phyloP scores from a whole-genome alignment of 441 rosid species.

The Raphanus hybrid region DNA sequence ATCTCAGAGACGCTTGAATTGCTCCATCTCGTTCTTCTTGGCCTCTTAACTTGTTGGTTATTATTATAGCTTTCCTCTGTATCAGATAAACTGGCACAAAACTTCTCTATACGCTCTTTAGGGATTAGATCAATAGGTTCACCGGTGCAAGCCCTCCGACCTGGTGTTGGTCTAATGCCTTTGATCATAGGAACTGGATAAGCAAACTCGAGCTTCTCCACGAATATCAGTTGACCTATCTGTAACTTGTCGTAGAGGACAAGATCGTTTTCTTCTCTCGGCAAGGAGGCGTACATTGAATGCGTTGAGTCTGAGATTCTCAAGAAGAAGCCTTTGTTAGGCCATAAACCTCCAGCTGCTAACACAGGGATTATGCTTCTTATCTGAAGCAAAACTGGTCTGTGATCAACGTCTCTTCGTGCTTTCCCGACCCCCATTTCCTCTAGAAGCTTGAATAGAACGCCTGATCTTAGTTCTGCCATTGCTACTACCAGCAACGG shows the following conservation, averaged over 20 bases:
- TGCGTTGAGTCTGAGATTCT: constrained; percentile 72
- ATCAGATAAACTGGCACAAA: no score
- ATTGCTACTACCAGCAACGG: constrained; percentile 24
- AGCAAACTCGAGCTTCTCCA: constrained; percentile 60
- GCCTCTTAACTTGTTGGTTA: constrained; percentile 34
- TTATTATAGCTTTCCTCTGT: background rate
- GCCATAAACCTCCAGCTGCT: constrained; percentile 42
- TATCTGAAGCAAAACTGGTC: constrained; percentile 66
- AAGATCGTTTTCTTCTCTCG: constrained; percentile 69
- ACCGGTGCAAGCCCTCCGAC: no score
- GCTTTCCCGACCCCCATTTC: constrained; percentile 54
- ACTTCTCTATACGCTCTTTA: no score
- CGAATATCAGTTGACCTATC: constrained; percentile 64
- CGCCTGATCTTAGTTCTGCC: constrained; percentile 59
- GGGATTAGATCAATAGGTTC: no score
- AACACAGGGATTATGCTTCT: constrained; percentile 74
- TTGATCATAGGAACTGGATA: constrained; percentile 75
- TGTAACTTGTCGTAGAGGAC: constrained; percentile 63
- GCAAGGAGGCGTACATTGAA: constrained; percentile 69
- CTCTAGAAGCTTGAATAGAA: constrained; percentile 62
- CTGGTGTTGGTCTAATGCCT: constrained; percentile 63
- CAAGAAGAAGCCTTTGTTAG: constrained; percentile 66
- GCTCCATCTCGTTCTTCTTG: constrained; percentile 40
- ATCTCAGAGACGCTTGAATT: constrained; percentile 41
- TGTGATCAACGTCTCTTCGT: constrained; percentile 32